Base-by-base conservation (phyloP, 2,329 filamentous ascomycete genomes). In the Incumbomyces delicatus region DNA sequence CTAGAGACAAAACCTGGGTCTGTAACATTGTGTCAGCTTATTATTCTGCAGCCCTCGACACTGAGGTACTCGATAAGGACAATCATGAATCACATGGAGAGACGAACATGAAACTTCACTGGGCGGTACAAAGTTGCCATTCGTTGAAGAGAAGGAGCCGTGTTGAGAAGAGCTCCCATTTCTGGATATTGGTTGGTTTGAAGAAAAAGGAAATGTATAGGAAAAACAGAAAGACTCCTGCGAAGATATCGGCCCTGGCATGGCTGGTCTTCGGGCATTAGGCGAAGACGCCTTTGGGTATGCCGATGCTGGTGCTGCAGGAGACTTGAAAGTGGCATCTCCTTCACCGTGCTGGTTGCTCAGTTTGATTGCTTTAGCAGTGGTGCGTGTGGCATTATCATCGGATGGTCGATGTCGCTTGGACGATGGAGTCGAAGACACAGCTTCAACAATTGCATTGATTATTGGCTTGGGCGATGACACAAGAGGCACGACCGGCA, bases 1-100 rank as follows among this genome's bases (percentile, higher is more conserved):
- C 31, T 34, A n/a, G 46, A 43, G 38, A 80, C 76, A 32, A 80
- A 64, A 18, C 73, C 75, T 29, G 77, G 77, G 63, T 80, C 77
- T 80, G 54, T 2, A 45, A 16, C 3, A 44, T 3, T 18, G 20
- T 44, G 31, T 44, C 35, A 44, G 41, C 29, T 27, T 27, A 8
- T 27, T 27, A 27, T 27, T 27, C 22, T 27, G 22, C 22, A 8
- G 8, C 22, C 22, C 4, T 27, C 8, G 22, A 27, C 22, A 27
- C 8, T 27, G 22, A 27, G 22, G 22, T 27, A 27, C 22, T 27
- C 22, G 8, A 8, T 30, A 12, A n/a, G 13, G 47, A 55, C 53
- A 48, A 38, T 46, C 52, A 47, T 52, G 50, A 49, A 41, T 49
- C 54, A 40, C 29, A 34, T 38, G 49, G 52, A 50, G 48, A 72